Evolutionary conservation across 805 yeast genomes (phyloP).

Genomic region (Yarrowia yakushimensis): DNA sequence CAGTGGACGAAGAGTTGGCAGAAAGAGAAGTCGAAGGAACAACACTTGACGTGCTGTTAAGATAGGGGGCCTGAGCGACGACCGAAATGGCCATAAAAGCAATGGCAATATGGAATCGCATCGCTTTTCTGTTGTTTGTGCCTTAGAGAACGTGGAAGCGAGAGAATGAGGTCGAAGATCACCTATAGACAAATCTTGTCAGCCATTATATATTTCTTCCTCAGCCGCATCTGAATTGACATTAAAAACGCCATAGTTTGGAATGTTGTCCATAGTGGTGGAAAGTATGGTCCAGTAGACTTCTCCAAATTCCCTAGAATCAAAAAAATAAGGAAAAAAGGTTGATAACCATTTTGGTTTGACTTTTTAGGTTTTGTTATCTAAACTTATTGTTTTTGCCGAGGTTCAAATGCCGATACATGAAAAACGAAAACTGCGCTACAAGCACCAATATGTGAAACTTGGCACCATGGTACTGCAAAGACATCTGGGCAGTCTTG

Average conservation of each 20-base stretch:
- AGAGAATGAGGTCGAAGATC: conserved; percentile 3
- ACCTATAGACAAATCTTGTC: too few species aligned
- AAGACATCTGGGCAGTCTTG: too few species aligned
- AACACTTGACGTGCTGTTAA: neutral
- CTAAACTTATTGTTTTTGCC: too few species aligned
- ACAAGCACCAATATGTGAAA: too few species aligned
- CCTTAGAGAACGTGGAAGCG: neutral
- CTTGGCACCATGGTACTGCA: too few species aligned
- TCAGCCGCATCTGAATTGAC: too few species aligned
- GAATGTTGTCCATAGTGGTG: neutral
- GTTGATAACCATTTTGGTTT: neutral
- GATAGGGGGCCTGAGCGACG: neutral
- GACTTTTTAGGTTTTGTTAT: neutral
- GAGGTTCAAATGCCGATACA: too few species aligned
- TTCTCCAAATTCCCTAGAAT: too few species aligned
- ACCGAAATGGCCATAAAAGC: neutral
- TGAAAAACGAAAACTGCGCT: neutral
- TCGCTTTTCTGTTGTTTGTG: neutral
- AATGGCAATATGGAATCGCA: neutral
- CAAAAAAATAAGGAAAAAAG: too few species aligned
- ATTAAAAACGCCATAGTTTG: neutral
- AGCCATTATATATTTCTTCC: neutral
- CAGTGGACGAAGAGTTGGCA: neutral
- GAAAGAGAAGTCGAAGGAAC: neutral
- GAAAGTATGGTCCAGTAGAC: too few species aligned